phyloP scores from a whole-genome alignment of 1,284 basidiomycete species.

The Mycena sp. region DNA sequence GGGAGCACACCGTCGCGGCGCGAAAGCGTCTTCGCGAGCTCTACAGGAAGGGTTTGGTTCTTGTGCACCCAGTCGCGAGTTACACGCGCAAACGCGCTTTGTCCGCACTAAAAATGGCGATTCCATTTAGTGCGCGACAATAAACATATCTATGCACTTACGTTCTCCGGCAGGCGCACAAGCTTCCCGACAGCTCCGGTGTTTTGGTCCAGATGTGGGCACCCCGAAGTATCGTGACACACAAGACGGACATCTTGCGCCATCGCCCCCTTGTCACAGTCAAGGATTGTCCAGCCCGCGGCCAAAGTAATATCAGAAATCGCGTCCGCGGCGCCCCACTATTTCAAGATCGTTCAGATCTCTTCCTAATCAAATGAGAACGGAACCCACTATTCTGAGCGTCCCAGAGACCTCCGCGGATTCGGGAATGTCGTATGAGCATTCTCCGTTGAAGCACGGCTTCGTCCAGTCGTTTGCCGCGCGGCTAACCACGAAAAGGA shows the following conservation, averaged over 20 bases:
- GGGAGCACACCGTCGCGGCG: conserved; percentile 36
- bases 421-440: conserved; percentile 33
- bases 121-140: background rate
- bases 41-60: conserved; percentile 43
- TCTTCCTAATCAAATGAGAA: conserved; percentile 31
- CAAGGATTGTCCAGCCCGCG: conserved; percentile 62
- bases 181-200: conserved; percentile 56
- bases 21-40: conserved; percentile 25
- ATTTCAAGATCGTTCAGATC: background rate
- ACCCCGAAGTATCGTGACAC: conserved; percentile 47
- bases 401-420: conserved; percentile 1
- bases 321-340: conserved; percentile 49
- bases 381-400: conserved; percentile 1
- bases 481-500: conserved; percentile 25
- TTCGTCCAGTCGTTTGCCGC: conserved; percentile 53
- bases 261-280: conserved; percentile 49
- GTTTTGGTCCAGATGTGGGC: conserved; percentile 55
- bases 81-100: conserved; percentile 60
- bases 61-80: conserved; percentile 50
- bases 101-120: conserved; percentile 52
- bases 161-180: conserved; percentile 60
- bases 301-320: conserved; percentile 63
- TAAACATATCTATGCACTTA: conserved; percentile 36
- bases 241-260: conserved; percentile 60
- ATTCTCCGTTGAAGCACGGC: conserved; percentile 29